These are phyloP conservation scores for Podila clonocystis DNA, from an alignment of 192 early-diverging fungal genomes.

Conservation along the genomic window DNA sequence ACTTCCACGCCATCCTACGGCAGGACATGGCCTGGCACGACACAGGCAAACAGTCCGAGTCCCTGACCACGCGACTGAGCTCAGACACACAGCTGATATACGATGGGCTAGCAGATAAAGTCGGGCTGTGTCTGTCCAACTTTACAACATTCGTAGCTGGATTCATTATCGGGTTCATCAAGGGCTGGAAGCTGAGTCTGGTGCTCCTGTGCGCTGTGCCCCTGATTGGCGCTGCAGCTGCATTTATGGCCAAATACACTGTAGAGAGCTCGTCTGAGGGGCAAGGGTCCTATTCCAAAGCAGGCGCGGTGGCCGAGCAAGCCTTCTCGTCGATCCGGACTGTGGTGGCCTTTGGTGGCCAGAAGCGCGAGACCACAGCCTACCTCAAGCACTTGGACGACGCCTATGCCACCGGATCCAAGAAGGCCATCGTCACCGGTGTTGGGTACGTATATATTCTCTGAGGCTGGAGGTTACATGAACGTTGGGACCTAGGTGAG, in stretches of 20 bases:
- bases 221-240: constrained; percentile 56
- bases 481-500: too few species aligned
- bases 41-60: constrained; percentile 41
- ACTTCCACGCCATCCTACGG: constrained; percentile 79
- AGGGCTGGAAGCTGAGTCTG: constrained; percentile 69
- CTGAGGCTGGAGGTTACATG: too few species aligned
- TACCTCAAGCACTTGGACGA: constrained; percentile 71
- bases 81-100: constrained; percentile 88
- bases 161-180: constrained; percentile 70
- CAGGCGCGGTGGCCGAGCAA: constrained; percentile 92
- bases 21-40: constrained; percentile 95
- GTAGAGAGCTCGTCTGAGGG: constrained; percentile 44
- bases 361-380: constrained; percentile 71
- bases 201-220: constrained; percentile 73
- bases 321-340: constrained; percentile 87
- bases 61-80: constrained; percentile 82
- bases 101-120: constrained; percentile 87
- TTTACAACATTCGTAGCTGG: constrained; percentile 75
- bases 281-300: constrained; percentile 79
- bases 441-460: constrained; percentile 51
- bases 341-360: constrained; percentile 86
- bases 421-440: constrained; percentile 67
- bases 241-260: constrained; percentile 29
- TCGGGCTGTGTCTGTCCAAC: constrained; percentile 73
- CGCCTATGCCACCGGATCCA: constrained; percentile 73